Evolutionary conservation across 2,329 filamentous ascomycete species (phyloP).

Genomic region (Fusarium sp.): DNA sequence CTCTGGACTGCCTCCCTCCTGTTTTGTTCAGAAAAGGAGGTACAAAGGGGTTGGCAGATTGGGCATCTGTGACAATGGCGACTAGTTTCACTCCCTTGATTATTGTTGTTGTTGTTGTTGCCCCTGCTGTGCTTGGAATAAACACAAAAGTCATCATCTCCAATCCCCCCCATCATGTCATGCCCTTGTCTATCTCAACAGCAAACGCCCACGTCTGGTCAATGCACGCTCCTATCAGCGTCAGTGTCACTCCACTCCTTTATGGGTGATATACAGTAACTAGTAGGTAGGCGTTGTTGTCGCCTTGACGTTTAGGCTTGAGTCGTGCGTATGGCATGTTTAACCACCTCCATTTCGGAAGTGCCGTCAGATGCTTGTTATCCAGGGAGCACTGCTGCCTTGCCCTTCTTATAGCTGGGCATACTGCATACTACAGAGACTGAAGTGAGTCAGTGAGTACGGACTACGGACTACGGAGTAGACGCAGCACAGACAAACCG

Average conservation of each 20-base stretch:
- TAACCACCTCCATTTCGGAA: slow-evolving; percentile 5
- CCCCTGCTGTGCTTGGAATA: background rate
- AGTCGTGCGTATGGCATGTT: slow-evolving; percentile 16
- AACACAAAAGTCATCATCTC: background rate
- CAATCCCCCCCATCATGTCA: too few relatives aligned
- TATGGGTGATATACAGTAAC: background rate
- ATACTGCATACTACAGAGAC: background rate
- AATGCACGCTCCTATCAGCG: slow-evolving; percentile 23
- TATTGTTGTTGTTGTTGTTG: background rate
- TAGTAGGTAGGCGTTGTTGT: slow-evolving; percentile 9
- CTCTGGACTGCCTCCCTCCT: background rate
- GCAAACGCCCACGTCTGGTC: slow-evolving; percentile 26
- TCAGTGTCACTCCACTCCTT: slow-evolving; percentile 26
- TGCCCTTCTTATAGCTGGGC: background rate
- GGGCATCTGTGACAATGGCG: background rate
- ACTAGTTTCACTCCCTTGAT: slow-evolving; percentile 13
- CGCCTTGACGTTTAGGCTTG: slow-evolving; percentile 7
- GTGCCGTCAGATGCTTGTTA: slow-evolving; percentile 1
- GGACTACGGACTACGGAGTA: too few relatives aligned
- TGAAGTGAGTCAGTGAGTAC: slow-evolving; percentile 8
- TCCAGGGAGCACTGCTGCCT: background rate
- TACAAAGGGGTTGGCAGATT: too few relatives aligned
- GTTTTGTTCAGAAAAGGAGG: slow-evolving; percentile 1
- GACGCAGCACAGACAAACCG: slow-evolving; percentile 29
- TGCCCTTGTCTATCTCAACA: slow-evolving; percentile 3